Evolutionary conservation across 495 filamentous ascomycete species (phyloP).

Genomic region (Penicillium crystallinum): DNA sequence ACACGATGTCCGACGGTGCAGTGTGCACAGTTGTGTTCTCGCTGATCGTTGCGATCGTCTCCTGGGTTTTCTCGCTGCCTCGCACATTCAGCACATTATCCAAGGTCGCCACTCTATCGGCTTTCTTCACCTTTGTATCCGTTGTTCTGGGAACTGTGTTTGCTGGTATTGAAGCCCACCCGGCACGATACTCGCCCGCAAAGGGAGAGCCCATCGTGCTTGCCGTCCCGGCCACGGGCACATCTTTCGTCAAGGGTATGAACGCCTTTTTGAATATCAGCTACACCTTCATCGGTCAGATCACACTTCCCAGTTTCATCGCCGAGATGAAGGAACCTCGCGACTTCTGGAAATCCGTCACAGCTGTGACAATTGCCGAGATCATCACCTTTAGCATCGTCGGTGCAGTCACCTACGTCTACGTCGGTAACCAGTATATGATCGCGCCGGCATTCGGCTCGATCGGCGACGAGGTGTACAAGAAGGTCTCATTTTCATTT

Average conservation of each 20-base stretch:
- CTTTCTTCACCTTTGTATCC: slow-evolving; percentile 80
- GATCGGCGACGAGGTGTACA: slow-evolving; percentile 61
- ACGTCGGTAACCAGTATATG: slow-evolving; percentile 80
- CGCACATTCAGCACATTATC: slow-evolving; percentile 76
- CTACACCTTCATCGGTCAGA: slow-evolving; percentile 92
- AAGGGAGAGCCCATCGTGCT: slow-evolving; percentile 58
- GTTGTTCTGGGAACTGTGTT: slow-evolving; percentile 77
- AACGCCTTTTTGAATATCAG: slow-evolving; percentile 84
- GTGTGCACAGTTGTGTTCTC: slow-evolving; percentile 71
- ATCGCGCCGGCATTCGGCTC: slow-evolving; percentile 77
- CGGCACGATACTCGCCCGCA: slow-evolving; percentile 52
- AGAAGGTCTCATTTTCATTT: slow-evolving; percentile 83
- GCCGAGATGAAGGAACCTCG: slow-evolving; percentile 83
- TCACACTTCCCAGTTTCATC: slow-evolving; percentile 86
- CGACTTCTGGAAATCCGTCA: slow-evolving; percentile 87
- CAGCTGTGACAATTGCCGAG: slow-evolving; percentile 80
- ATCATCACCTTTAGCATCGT: slow-evolving; percentile 75
- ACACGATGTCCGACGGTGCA: slow-evolving; percentile 66
- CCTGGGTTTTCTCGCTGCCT: slow-evolving; percentile 70
- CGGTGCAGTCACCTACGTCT: slow-evolving; percentile 71
- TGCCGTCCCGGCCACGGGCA: slow-evolving; percentile 60
- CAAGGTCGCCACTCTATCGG: slow-evolving; percentile 67
- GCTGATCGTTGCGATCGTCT: slow-evolving; percentile 62
- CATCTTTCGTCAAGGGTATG: slow-evolving; percentile 71
- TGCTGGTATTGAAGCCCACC: slow-evolving; percentile 64